Evolutionary conservation across 2,329 filamentous ascomycete species (phyloP).

Genomic region (Huntiella decipiens): DNA sequence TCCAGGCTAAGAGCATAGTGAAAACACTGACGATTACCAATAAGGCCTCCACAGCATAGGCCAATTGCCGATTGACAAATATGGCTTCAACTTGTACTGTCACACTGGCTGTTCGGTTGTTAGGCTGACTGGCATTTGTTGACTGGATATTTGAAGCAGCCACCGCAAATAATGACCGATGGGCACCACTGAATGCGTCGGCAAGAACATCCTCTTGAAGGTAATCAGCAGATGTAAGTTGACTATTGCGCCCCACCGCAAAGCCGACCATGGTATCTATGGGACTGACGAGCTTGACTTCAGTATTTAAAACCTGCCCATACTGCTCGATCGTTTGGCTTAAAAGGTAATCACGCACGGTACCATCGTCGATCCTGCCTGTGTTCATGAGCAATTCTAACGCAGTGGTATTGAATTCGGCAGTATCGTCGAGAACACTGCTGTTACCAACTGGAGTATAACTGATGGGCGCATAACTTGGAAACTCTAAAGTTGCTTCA

Average conservation of each 20-base stretch:
- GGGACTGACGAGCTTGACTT: conserved; percentile 12
- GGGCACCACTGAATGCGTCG: conserved; percentile 14
- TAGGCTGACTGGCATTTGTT: neutral
- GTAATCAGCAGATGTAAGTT: conserved; percentile 9
- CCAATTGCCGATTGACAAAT: conserved; percentile 18
- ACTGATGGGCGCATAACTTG: conserved; percentile 9
- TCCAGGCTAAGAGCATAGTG: conserved; percentile 12
- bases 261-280: conserved; percentile 19
- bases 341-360: conserved; percentile 15
- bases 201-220: conserved; percentile 4
- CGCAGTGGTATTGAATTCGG: conserved; percentile 19
- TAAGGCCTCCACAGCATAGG: conserved; percentile 16
- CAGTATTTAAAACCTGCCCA: conserved; percentile 7
- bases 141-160: conserved; percentile 12
- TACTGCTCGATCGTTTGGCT: conserved; percentile 15
- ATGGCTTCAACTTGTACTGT: conserved; percentile 15
- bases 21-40: conserved; percentile 14
- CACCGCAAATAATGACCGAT: conserved; percentile 18
- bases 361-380: conserved; percentile 13
- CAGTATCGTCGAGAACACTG: conserved; percentile 11
- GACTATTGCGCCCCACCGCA: conserved; percentile 14
- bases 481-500: conserved; percentile 19
- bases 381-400: conserved; percentile 19
- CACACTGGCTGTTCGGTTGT: neutral
- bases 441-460: neutral